Percentiles rank a stretch among this genome's conserved stretches.
Conservation (phyloP, 2,329 filamentous ascomycete species). For the Fusarium papillatum region DNA sequence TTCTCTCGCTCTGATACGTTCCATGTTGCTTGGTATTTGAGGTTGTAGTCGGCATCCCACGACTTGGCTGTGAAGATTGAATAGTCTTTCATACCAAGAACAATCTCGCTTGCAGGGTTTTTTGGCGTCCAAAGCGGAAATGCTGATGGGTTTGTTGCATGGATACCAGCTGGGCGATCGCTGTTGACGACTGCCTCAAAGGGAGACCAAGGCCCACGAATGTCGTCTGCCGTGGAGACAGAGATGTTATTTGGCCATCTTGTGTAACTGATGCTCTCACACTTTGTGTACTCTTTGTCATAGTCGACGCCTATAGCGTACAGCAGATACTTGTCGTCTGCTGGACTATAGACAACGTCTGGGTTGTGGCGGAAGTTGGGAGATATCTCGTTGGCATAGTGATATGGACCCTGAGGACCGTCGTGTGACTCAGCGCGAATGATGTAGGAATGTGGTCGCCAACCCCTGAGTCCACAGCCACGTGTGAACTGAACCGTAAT, state of each 20-base stretch:
- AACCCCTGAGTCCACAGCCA: constrained; percentile 61
- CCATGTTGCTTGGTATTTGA: constrained; percentile 24
- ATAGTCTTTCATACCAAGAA: constrained; percentile 25
- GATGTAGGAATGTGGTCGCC: constrained; percentile 60
- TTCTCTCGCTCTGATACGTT: constrained; percentile 27
- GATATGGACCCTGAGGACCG: constrained; percentile 60
- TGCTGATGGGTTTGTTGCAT: constrained; percentile 56
- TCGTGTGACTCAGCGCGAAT: constrained; percentile 59
- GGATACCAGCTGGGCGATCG: constrained; percentile 17
- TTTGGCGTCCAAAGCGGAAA: constrained; percentile 48
- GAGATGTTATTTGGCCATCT: constrained; percentile 44
- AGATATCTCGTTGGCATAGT: constrained; percentile 54
- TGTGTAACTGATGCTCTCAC: constrained; percentile 27
- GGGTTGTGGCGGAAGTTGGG: constrained; percentile 62
- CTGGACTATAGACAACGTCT: constrained; percentile 57
- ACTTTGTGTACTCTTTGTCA: constrained; percentile 4
- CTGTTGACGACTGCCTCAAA: constrained; percentile 27
- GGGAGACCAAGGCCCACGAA: constrained; percentile 34
- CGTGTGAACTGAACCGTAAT: constrained; percentile 59
- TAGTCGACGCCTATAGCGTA: constrained; percentile 56
- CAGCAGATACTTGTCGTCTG: constrained; percentile 58
- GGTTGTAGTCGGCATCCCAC: constrained; percentile 1
- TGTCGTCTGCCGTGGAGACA: constrained; percentile 28
- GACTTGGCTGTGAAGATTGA: constrained; percentile 17
- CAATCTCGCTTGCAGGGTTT: constrained; percentile 13